Conservation (phyloP, 352 stramenopile species). For the Blastocystis sp. region DNA sequence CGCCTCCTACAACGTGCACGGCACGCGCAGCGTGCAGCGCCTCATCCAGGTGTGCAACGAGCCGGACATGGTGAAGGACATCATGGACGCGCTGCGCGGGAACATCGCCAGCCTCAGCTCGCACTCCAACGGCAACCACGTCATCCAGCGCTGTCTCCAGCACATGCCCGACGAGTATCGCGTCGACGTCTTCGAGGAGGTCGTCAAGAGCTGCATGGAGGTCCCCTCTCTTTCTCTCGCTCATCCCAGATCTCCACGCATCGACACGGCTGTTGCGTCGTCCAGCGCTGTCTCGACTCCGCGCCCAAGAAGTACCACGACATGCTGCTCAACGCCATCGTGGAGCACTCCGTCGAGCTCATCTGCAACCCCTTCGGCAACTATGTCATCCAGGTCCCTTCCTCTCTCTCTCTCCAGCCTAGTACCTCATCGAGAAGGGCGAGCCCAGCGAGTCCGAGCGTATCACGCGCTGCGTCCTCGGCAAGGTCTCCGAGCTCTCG, state of each 20-base stretch:
- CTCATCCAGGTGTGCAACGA: slow-evolving; percentile 84
- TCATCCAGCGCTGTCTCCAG: slow-evolving; percentile 87
- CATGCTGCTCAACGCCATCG: slow-evolving; percentile 82
- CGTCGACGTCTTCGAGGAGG: slow-evolving; percentile 90
- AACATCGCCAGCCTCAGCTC: slow-evolving; percentile 86
- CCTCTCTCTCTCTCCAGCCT: no score
- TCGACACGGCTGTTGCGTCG: slow-evolving; percentile 88
- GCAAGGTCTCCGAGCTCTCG: slow-evolving; percentile 83
- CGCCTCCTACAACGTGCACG: slow-evolving; percentile 89
- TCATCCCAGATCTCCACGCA: slow-evolving; percentile 79
- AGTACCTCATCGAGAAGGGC: slow-evolving; percentile 73
- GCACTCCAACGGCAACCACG: slow-evolving; percentile 91
- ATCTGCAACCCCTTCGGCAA: slow-evolving; percentile 81
- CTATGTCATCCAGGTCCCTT: slow-evolving; percentile 72
- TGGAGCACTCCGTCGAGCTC: slow-evolving; percentile 87
- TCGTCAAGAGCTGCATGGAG: slow-evolving; percentile 77
- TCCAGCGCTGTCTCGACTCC: slow-evolving; percentile 85
- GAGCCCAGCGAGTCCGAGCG: slow-evolving; percentile 36
- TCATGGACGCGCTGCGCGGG: slow-evolving; percentile 82
- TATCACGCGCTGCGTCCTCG: slow-evolving; percentile 61
- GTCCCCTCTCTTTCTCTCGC: background rate
- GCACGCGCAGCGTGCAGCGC: slow-evolving; percentile 91
- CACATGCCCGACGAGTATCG: slow-evolving; percentile 82
- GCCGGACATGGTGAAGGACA: slow-evolving; percentile 69
- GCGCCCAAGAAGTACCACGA: slow-evolving; percentile 73